Base-by-base conservation (phyloP, 106 monocot genomes). In the Ottelia alismoides region DNA sequence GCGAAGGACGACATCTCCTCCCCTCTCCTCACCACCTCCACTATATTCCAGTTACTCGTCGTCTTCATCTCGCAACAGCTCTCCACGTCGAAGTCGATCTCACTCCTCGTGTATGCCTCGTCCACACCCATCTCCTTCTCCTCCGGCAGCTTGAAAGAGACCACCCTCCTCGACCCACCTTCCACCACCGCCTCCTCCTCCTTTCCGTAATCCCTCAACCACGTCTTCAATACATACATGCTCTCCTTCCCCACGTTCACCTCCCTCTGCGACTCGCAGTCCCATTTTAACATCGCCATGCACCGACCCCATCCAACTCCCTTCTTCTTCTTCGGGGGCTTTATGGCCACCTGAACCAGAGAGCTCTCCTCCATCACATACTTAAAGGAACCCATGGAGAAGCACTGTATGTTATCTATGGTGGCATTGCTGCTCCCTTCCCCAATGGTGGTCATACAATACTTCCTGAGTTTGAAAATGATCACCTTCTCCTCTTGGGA, bases 391-490 rank as follows among this genome's bases (percentile, higher is more conserved):
- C 65, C 65, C 65, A 65, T 65, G 11, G 65, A 65, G 17, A 65
- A 55, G 54, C 65, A 65, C 40, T 54, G 3, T 54, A 52, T 30
- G n/a, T n/a, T n/a, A n/a, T n/a, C n/a, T n/a, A n/a, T n/a, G n/a
- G n/a, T n/a, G n/a, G n/a, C n/a, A n/a, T n/a, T n/a, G n/a, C n/a
- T n/a, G n/a, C n/a, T n/a, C n/a, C n/a, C n/a, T 19, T 52, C 63
- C 19, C 40, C 40, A 43, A 16, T 6, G 16, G 10, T 16, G 10
- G 28, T 23, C 28, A 29, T 52, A 22, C 63, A 56, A 31, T 67
- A 83, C 31, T 83, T 78, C 2, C 82, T 77, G 17, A 83, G 77
- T 67, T 83, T 83, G 21, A 83, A 74, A 19, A 67, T 45, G 1
- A 80, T 66, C 27, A 81, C 68, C 49, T 54, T n/a, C 47, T 58